Evolutionary conservation across 2,329 filamentous ascomycete species (phyloP).

Genomic region (Apiospora phragmitis): DNA sequence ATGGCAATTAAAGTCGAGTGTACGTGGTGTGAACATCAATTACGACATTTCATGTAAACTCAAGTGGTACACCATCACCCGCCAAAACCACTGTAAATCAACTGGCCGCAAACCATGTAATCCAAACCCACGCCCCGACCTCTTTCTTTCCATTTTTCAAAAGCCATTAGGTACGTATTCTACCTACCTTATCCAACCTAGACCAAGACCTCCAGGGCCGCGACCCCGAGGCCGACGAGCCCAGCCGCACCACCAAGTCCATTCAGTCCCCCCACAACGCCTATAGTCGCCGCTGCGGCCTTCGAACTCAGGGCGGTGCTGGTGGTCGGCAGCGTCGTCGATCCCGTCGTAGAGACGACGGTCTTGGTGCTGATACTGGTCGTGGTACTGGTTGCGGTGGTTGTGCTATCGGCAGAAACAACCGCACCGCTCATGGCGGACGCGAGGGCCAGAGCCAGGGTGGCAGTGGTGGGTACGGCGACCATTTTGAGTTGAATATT

Average conservation of each 20-base stretch:
- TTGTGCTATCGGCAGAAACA: not conserved
- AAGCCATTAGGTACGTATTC: no score
- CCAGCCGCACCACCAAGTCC: not conserved
- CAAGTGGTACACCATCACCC: no score
- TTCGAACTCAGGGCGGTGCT: not conserved
- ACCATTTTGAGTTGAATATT: not conserved
- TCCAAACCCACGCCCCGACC: no score
- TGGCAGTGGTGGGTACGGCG: not conserved
- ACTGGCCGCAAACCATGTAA: no score
- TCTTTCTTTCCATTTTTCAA: no score
- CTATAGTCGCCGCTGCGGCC: not conserved
- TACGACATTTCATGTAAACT: not conserved
- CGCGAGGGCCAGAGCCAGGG: not conserved
- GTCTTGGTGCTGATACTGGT: not conserved
- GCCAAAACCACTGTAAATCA: no score
- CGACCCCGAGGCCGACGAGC: not conserved
- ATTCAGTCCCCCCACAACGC: not conserved
- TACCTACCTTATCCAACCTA: not conserved
- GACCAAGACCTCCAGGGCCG: not conserved
- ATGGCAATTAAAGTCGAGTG: not conserved
- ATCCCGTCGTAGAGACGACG: no score
- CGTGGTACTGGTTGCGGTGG: not conserved
- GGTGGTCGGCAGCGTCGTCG: not conserved
- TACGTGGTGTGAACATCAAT: not conserved
- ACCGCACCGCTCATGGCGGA: not conserved